A percentile compares a stretch with the other conserved stretches of the same genome.
Evolutionary conservation across 2,329 filamentous ascomycete genomes (phyloP).

Genomic region (Fusarium pseudoanthophilum): DNA sequence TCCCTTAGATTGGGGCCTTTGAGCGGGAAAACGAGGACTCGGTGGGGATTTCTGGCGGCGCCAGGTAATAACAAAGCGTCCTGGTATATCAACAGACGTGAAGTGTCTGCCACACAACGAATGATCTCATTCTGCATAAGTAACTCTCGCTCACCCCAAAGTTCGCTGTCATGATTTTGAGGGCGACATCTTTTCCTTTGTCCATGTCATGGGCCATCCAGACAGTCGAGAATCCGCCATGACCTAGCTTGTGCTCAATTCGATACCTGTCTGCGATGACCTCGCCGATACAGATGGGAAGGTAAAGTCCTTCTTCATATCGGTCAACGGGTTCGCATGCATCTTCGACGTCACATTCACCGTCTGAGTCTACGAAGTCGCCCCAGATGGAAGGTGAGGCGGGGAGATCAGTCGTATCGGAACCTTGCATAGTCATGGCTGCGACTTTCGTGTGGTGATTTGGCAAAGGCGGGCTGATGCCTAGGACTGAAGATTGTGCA

Average conservation of each 20-base stretch:
- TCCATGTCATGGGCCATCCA: neutral
- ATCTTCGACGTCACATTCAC: neutral
- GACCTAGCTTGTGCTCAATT: neutral
- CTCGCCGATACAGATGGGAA: neutral
- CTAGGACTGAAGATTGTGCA: neutral
- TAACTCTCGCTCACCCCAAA: neutral
- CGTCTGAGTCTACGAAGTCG: neutral
- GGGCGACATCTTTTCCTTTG: neutral
- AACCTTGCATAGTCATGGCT: neutral
- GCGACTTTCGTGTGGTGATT: neutral
- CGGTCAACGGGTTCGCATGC: neutral
- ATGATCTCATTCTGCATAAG: neutral
- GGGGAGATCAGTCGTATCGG: no score
- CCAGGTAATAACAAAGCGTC: neutral
- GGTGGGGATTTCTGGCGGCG: neutral
- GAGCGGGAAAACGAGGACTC: neutral
- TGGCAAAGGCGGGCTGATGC: neutral
- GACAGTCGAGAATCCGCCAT: neutral
- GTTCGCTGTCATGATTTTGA: neutral
- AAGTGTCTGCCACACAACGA: neutral
- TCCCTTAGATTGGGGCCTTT: neutral
- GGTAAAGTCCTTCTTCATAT: neutral
- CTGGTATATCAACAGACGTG: fast-evolving
- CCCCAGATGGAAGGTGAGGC: neutral
- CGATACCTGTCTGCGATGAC: neutral